phyloP scores from a whole-genome alignment of 2,329 filamentous ascomycete species.

The Ilyonectria mors-panacis region DNA sequence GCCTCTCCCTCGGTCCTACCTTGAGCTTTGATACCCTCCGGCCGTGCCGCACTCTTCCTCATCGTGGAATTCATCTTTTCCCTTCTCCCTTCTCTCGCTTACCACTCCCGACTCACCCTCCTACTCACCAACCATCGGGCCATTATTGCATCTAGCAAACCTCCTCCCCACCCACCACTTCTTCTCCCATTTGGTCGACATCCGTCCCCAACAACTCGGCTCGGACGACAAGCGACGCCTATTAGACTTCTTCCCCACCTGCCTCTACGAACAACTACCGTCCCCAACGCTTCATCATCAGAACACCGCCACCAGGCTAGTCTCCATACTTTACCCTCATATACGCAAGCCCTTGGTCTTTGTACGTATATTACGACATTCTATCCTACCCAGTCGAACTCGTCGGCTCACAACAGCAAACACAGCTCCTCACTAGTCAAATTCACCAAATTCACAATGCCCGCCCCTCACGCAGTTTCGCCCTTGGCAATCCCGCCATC shows the following conservation, averaged over 20 bases:
- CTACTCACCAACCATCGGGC: slow-evolving; percentile 22
- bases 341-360: slow-evolving; percentile 45
- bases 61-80: not conserved
- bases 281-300: slow-evolving; percentile 35
- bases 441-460: slow-evolving; percentile 48
- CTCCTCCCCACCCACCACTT: not conserved
- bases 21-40: not conserved
- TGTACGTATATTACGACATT: slow-evolving; percentile 40
- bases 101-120: not conserved
- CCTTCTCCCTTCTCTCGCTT: slow-evolving; percentile 2
- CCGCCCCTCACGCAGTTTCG: slow-evolving; percentile 55
- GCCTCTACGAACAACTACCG: slow-evolving; percentile 5
- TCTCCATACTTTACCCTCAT: slow-evolving; percentile 44
- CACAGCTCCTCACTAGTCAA: slow-evolving; percentile 20
- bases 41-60: slow-evolving; percentile 6
- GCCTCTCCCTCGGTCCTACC: slow-evolving; percentile 11
- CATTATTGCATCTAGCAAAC: slow-evolving; percentile 17
- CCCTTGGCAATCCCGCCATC: slow-evolving; percentile 64
- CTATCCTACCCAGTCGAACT: not conserved
- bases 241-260: slow-evolving; percentile 9
- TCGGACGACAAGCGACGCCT: not conserved
- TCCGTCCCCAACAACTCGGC: slow-evolving; percentile 9
- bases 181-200: not conserved
- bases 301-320: slow-evolving; percentile 33
- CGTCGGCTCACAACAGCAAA: slow-evolving; percentile 23